These are phyloP conservation scores for Raddia guianensis DNA, from an alignment of 176 grass and related monocot species.

Conservation along the genomic window DNA sequence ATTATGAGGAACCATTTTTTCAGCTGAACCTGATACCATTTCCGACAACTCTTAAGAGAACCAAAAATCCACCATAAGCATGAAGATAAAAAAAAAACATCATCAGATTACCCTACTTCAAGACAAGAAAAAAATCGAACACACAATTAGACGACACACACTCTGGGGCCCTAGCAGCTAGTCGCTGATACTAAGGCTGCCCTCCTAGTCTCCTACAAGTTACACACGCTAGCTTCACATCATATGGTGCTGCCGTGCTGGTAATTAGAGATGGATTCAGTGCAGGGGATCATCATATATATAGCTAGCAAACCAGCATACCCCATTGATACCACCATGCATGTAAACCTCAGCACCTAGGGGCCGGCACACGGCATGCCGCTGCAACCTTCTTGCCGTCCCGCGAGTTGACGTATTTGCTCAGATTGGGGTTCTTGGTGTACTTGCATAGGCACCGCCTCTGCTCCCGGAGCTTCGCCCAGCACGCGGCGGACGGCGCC, in stretches of 20 bases:
- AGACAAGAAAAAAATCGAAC: neutral
- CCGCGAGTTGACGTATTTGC: slow-evolving; percentile 58
- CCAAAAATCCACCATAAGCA: neutral
- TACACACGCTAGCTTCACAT: neutral
- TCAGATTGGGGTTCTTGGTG: slow-evolving; percentile 49
- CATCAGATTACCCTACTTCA: neutral
- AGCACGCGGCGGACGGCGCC: slow-evolving; percentile 55
- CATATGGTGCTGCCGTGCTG: neutral
- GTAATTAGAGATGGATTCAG: neutral
- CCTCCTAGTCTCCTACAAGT: neutral
- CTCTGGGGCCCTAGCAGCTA: neutral
- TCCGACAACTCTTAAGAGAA: neutral
- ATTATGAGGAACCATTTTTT: neutral
- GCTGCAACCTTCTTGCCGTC: slow-evolving; percentile 57
- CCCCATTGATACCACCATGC: neutral
- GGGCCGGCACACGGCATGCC: slow-evolving; percentile 40
- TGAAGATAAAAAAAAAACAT: neutral
- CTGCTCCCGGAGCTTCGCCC: slow-evolving; percentile 59
- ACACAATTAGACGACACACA: neutral
- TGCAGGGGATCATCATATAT: neutral
- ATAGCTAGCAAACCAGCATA: neutral
- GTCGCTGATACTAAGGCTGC: neutral
- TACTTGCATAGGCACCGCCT: slow-evolving; percentile 72
- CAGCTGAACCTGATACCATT: neutral
- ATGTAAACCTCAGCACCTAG: neutral